A percentile compares a stretch with the other conserved stretches of the same genome.
phyloP scores from a whole-genome alignment of 768 basidiomycete species.

The Collybiopsis luxurians region DNA sequence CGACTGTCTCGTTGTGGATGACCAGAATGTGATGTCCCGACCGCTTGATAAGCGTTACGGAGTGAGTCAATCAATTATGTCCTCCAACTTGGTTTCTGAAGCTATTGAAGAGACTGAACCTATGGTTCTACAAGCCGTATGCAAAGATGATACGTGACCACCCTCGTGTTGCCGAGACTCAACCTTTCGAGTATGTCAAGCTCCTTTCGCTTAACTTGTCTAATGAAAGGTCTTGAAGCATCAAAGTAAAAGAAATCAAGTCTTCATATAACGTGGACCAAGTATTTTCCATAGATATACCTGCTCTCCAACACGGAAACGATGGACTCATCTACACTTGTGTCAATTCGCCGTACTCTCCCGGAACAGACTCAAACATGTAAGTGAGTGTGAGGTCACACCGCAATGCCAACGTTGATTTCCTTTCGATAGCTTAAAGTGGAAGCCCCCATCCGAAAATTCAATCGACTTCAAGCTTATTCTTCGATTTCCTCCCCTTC shows the following conservation, averaged over 20 bases:
- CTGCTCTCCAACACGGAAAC: conserved; percentile 83
- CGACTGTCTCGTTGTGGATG: conserved; percentile 87
- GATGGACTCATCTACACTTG: conserved; percentile 98
- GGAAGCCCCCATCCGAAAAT: conserved; percentile 98
- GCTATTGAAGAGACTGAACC: conserved; percentile 61
- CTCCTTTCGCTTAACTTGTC: neutral
- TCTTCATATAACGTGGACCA: conserved; percentile 85
- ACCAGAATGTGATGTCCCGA: conserved; percentile 82
- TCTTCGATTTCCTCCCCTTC: conserved; percentile 81
- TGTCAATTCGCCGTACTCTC: conserved; percentile 79
- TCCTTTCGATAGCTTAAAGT: conserved; percentile 70
- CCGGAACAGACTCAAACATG: conserved; percentile 88
- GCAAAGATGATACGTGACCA: conserved; percentile 64
- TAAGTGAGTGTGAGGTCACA: no score
- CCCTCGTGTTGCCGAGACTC: conserved; percentile 57
- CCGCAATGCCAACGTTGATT: no score
- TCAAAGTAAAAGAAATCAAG: conserved; percentile 84
- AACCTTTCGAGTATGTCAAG: conserved; percentile 82
- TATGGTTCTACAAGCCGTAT: conserved; percentile 84
- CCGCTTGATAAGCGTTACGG: conserved; percentile 87
- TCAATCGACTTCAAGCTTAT: conserved; percentile 97
- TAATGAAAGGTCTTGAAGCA: conserved; percentile 42
- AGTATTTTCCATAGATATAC: conserved; percentile 83
- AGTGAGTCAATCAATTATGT: conserved; percentile 45
- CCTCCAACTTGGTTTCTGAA: conserved; percentile 9